A percentile compares a stretch with the other conserved stretches of the same genome.
Evolutionary conservation across 169 alveolate genomes (phyloP).

Genomic region (Plasmodium adleri): DNA sequence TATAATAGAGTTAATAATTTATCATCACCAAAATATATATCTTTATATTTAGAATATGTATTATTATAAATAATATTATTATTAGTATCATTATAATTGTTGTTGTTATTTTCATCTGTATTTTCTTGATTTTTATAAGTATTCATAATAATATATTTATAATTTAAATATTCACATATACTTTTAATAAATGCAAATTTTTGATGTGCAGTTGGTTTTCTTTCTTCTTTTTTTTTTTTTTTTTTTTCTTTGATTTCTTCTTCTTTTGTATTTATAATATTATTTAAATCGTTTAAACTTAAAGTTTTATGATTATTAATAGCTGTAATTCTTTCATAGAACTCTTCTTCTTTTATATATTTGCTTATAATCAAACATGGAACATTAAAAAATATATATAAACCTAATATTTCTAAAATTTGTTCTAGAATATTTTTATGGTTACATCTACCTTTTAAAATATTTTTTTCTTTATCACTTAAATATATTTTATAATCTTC

Average conservation of each 20-base stretch:
- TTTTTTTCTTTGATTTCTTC: slow-evolving; percentile 49
- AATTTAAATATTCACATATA: slow-evolving; percentile 55
- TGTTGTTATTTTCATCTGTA: neutral
- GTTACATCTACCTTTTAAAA: slow-evolving; percentile 4
- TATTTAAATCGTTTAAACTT: slow-evolving; percentile 25
- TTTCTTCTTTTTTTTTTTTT: slow-evolving; percentile 51
- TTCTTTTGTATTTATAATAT: slow-evolving; percentile 18
- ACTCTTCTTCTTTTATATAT: slow-evolving; percentile 39
- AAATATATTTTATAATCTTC: slow-evolving; percentile 34
- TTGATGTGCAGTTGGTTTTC: slow-evolving; percentile 35
- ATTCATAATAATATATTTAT: neutral
- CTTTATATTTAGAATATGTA: neutral
- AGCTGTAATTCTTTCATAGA: slow-evolving; percentile 26
- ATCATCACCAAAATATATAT: slow-evolving; percentile 62
- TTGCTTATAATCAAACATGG: slow-evolving; percentile 26
- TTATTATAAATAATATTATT: neutral
- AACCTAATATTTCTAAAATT: slow-evolving; percentile 22
- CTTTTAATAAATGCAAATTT: slow-evolving; percentile 53
- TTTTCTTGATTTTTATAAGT: neutral
- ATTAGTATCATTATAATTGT: neutral
- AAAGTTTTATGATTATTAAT: slow-evolving; percentile 54
- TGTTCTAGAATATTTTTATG: neutral
- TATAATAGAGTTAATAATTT: slow-evolving; percentile 21
- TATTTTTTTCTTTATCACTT: slow-evolving; percentile 3
- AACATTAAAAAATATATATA: neutral